Conservation (phyloP, 2,329 filamentous ascomycete species). For the Pestalotiopsis sp. region DNA sequence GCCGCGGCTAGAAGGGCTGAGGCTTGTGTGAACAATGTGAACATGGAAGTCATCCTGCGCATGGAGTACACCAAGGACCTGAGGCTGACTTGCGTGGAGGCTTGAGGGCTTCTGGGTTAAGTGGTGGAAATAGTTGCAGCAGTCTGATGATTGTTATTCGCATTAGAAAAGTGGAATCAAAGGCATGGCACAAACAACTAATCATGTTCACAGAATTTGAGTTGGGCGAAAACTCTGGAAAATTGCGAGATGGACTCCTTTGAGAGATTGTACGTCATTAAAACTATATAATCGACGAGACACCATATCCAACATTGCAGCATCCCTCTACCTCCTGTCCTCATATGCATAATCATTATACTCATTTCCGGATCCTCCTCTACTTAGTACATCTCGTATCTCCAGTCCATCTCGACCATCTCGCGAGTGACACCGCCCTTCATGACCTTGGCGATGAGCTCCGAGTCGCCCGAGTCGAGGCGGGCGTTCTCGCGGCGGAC, state of each 20-base stretch:
- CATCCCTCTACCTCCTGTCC: not conserved
- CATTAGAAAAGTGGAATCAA: no score
- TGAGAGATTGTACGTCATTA: no score
- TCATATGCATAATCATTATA: not conserved
- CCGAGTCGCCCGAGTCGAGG: conserved; percentile 20
- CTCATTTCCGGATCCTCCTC: not conserved
- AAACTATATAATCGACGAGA: no score
- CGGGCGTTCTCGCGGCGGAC: conserved; percentile 23
- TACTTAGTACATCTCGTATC: conserved; percentile 17
- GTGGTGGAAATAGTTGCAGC: no score
- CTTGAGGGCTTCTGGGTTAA: not conserved
- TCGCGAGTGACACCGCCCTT: conserved; percentile 27
- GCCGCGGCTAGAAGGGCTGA: not conserved
- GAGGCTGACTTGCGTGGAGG: not conserved
- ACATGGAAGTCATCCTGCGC: not conserved
- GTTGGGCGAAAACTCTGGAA: no score
- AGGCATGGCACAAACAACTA: no score
- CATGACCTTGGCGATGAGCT: conserved; percentile 21
- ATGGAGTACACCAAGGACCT: not conserved
- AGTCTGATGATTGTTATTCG: not conserved
- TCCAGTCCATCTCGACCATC: conserved; percentile 27
- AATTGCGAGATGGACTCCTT: no score
- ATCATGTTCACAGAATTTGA: no score
- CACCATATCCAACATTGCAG: not conserved
- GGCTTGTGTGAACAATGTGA: not conserved